Evolutionary conservation across 1,284 basidiomycete species (phyloP).

Genomic region (Ceratorhiza oryzae-sativae): DNA sequence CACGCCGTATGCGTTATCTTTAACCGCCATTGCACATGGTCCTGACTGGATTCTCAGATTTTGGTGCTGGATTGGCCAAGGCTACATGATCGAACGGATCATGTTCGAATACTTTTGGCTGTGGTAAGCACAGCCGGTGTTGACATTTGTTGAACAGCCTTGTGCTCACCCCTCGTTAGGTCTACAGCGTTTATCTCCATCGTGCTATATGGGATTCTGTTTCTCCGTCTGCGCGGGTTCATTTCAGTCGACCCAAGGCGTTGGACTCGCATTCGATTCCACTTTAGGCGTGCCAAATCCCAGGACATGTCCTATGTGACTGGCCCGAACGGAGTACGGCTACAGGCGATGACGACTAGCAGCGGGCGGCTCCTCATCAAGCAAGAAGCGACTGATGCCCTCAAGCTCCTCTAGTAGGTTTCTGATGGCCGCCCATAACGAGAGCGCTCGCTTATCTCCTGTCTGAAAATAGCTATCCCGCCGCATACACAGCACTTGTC

Average conservation of each 20-base stretch:
- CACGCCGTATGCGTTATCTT: slow-evolving; percentile 38
- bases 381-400: slow-evolving; percentile 40
- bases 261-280: slow-evolving; percentile 29
- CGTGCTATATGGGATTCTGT: slow-evolving; percentile 40
- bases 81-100: slow-evolving; percentile 40
- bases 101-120: slow-evolving; percentile 42
- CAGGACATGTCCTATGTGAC: slow-evolving; percentile 32
- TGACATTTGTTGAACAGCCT: neutral
- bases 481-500: slow-evolving; percentile 41
- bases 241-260: slow-evolving; percentile 38
- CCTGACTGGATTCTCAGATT: slow-evolving; percentile 19
- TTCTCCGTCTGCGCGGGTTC: slow-evolving; percentile 41
- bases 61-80: slow-evolving; percentile 42
- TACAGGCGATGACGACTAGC: slow-evolving; percentile 29
- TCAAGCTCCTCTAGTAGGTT: slow-evolving; percentile 43
- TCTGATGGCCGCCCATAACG: slow-evolving; percentile 1
- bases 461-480: slow-evolving; percentile 38
- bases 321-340: slow-evolving; percentile 17
- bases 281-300: slow-evolving; percentile 6
- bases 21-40: neutral
- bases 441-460: neutral
- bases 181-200: slow-evolving; percentile 40
- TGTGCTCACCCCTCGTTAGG: slow-evolving; percentile 3
- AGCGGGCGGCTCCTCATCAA: slow-evolving; percentile 33
- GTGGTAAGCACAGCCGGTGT: slow-evolving; percentile 22